A percentile compares a stretch with the other conserved stretches of the same genome.
Conservation (phyloP, 2,329 filamentous ascomycete genomes). For the Fragosphaeria purpurea region DNA sequence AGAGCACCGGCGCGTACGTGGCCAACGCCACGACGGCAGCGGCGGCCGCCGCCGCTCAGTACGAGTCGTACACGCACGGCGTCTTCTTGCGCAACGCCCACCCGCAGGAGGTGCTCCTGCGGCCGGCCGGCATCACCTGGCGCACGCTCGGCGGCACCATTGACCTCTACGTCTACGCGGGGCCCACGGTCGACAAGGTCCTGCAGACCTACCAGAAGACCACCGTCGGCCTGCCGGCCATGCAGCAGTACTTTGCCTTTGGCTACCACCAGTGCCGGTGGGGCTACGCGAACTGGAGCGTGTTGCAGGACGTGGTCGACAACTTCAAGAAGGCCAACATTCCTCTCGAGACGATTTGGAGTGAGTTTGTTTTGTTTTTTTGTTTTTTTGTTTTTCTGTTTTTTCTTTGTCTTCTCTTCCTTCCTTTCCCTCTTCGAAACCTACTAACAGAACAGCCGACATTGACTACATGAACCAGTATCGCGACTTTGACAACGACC, state of each 20-base stretch:
- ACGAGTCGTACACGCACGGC: constrained; percentile 37
- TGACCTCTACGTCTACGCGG: constrained; percentile 71
- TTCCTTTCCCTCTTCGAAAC: too few species aligned
- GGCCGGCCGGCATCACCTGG: constrained; percentile 49
- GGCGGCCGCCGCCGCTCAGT: constrained; percentile 36
- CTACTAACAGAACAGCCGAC: constrained; percentile 31
- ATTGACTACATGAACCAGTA: constrained; percentile 61
- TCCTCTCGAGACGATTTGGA: constrained; percentile 64
- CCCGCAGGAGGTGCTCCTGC: constrained; percentile 49
- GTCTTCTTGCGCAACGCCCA: constrained; percentile 54
- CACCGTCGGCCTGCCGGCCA: constrained; percentile 59
- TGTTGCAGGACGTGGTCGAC: constrained; percentile 55
- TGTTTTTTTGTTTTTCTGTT: not conserved
- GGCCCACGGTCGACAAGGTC: constrained; percentile 57
- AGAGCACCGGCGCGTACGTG: constrained; percentile 43
- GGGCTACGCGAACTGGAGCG: constrained; percentile 67
- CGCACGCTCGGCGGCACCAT: constrained; percentile 57
- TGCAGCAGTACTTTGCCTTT: constrained; percentile 75
- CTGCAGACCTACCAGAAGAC: constrained; percentile 55
- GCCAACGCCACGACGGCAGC: constrained; percentile 39
- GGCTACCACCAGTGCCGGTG: constrained; percentile 79
- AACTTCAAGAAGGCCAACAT: constrained; percentile 56
- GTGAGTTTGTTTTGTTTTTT: not conserved
- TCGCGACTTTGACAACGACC: constrained; percentile 53
- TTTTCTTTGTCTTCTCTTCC: not conserved